Evolutionary conservation across 805 yeast genomes (phyloP), one percentile per base, ranked within the genome.

Genomic region (Candida cerambycidarum): DNA sequence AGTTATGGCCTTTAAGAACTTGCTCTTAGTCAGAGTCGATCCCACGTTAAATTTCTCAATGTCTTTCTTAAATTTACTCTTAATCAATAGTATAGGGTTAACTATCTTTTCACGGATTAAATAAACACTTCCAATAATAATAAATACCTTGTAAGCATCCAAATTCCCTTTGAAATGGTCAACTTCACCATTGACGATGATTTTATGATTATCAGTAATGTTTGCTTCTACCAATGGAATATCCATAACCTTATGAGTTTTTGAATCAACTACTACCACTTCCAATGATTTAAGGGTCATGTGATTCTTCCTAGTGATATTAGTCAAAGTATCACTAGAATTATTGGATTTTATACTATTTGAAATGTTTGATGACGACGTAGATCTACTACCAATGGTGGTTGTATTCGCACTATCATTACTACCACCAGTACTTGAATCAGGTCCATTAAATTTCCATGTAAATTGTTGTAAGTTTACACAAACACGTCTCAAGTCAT

Each of bases 91-190:
- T 5, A 66, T 35, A 1, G 75, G 76, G 15, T 41, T 46, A 4
- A 66, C 13, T 1, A 69, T 40, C 24, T 61, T 56, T 42, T 65
- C 63, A 21, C 52, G 53, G 16, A 69, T 39, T 17, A 67, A 35
- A 33, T 66, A 62, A 2, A 64, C 40, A 31, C 67, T 49, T 2
- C 76, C 73, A 17, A 70, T 41, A 0, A 63, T 32, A 1, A 59
- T 56, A 43, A 65, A 65, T 12, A 62, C 24, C 38, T 63, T 62
- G 40, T 56, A 62, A n/a, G 57, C 52, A 45, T 68, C 71, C 23
- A 59, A 48, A 12, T 38, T 34, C 5, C 55, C 51, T 7, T 32
- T 42, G 1, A 69, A 9, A 10, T 55, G 48, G 6, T 54, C 55
- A 3, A 55, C 16, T 11, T 41, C 5, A 4, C n/a, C 7, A 4